Base-by-base conservation (phyloP, 345 rosid genomes). In the Lumnitzera littorea region DNA sequence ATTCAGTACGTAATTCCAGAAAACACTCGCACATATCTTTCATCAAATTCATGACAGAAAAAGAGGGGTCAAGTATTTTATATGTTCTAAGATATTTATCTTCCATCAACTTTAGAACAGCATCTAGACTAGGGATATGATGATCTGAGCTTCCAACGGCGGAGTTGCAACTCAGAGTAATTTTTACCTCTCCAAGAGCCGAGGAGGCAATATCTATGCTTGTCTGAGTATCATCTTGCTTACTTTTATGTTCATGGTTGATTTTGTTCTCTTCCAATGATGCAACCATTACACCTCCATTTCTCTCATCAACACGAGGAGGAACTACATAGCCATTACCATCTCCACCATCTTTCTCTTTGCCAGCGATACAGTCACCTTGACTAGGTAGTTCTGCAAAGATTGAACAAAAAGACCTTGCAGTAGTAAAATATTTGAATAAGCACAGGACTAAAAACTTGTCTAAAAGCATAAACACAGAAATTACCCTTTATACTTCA, bases 11-110 rank as follows among this genome's bases (percentile, higher is more conserved):
- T 73, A 81, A 58, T 60, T 85, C 95, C 67, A 82, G 61, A 77
- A 80, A 82, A 89, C 89, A 85, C 54, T 82, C 82, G 79, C 89
- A 87, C 72, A 87, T 74, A 83, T 89, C 96, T 70, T 74, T 77
- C 84, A 92, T 63, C 73, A 92, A 68, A 64, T 81, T 76, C 68
- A 56, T 58, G 55, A 85, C 66, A 72, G 92, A 83, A 74, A 92
- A 83, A 67, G 72, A 82, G 46, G 87, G 89, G 77, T 89, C 94
- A 68, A 78, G 49, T 70, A 87, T 81, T 72, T 84, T 89, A 75
- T 87, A 88, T 47, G 92, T 75, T 25, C 74, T 82, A 61, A 85
- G 89, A 79, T 89, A 85, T 70, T 75, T 84, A 62, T 81, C 88
- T 71, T 87, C 86, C 91, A 87, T 76, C 63, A 72, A 77, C 78